Percentiles rank a stretch among this genome's conserved stretches.
Evolutionary conservation across 2,329 filamentous ascomycete genomes (phyloP).

Genomic region (Cryoendolithus antarcticus): DNA sequence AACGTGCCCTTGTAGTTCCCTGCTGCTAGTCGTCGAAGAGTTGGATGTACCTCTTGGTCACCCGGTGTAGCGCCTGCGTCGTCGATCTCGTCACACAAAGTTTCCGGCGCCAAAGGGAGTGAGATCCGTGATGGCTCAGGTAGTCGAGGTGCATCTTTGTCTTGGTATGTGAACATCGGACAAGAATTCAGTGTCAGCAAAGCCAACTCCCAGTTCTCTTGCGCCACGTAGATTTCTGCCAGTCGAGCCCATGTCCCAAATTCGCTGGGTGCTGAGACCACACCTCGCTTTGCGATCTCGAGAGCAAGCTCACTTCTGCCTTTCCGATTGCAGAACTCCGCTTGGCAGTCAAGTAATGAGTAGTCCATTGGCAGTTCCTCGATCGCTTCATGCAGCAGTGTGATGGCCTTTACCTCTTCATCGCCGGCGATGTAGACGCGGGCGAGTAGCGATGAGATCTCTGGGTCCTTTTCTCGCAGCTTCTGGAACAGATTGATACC

Average conservation of each 20-base stretch:
- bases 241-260: constrained; percentile 94
- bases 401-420: constrained; percentile 91
- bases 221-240: constrained; percentile 82
- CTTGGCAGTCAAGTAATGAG: constrained; percentile 86
- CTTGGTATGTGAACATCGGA: constrained; percentile 99
- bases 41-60: constrained; percentile 76
- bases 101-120: constrained; percentile 77
- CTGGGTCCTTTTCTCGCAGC: constrained; percentile 74
- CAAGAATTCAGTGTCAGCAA: constrained; percentile 94
- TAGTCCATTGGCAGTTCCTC: constrained; percentile 96
- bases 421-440: constrained; percentile 89
- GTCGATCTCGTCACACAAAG: constrained; percentile 88
- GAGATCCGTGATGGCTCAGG: constrained; percentile 81
- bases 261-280: constrained; percentile 89
- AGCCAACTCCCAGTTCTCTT: constrained; percentile 95
- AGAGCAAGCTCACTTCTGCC: constrained; percentile 76
- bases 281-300: constrained; percentile 86
- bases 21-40: constrained; percentile 71
- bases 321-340: constrained; percentile 81
- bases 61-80: constrained; percentile 69
- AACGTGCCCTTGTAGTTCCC: constrained; percentile 91
- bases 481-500: constrained; percentile 98
- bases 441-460: constrained; percentile 84
- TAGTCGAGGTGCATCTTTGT: constrained; percentile 91
- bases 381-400: constrained; percentile 74